Evolutionary conservation across 495 filamentous ascomycete species (phyloP), one percentile per base, ranked within the genome.

Genomic region (Penicillium maclennaniae): DNA sequence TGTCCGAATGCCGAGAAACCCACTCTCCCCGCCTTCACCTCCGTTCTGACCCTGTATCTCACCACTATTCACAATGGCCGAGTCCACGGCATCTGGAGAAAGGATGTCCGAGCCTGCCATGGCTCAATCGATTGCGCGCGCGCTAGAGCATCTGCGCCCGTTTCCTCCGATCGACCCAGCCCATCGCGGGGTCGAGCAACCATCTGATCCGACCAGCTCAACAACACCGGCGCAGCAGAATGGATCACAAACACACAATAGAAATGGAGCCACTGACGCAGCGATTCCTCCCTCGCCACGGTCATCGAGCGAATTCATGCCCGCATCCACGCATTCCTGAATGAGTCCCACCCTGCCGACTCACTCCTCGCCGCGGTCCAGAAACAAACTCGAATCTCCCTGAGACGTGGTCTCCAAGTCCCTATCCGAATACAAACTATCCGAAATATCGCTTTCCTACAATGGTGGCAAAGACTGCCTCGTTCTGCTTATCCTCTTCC

Each of bases 381-480:
- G 67, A 69, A 69, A 41, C 91, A 92, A 74, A 87, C 85, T 41
- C 75, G 82, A 42, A 74, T 79, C 15, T 82, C 89, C 1, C 75
- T 95, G n/a, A 55, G 77, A 70, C 16, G 86, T 96, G 14, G 81
- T 96, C 25, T 73, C 80, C 43, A 78, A 87, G 51, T 88, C 91
- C 2, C 70, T 97, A 49, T 63, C 77, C 46, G 73, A 74, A 58
- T 97, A 95, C 65, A 78, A 79, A 79, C 81, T 87, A 49, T 75
- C 85, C 43, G 79, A 95, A 58, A 77, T 97, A 43, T 91, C 92
- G 9, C 77, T 98, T 52, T 95, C 95, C 43, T 98, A 96, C 67
- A 98, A 98, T 59, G 93, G 93, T 72, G 93, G 93, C 41, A 98
- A 98, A 69, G 93, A 98, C 81, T 98, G 93, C 63, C 84, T 97